Evolutionary conservation across 345 rosid species (phyloP).

Genomic region (Syzygium oleosum): DNA sequence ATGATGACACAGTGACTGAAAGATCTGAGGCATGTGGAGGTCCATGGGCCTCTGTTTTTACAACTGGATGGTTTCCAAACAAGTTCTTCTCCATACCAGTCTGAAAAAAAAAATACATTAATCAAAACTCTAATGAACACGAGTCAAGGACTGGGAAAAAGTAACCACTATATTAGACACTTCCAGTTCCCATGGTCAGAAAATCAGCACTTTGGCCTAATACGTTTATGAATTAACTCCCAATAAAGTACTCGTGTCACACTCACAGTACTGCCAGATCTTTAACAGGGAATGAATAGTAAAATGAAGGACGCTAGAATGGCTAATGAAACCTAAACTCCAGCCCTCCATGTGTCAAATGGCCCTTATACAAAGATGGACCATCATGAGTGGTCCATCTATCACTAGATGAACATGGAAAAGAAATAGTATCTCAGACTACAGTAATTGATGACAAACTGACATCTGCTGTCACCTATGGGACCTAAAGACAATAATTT

Average conservation of each 20-base stretch:
- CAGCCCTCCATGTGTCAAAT: neutral
- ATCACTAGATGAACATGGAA: neutral
- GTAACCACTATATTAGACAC: neutral
- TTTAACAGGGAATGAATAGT: neutral
- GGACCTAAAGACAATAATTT: neutral
- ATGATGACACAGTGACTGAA: slow-evolving; percentile 35
- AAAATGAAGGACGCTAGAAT: neutral
- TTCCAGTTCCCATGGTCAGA: neutral
- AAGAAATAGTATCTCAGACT: neutral
- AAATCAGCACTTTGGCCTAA: neutral
- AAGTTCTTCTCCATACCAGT: slow-evolving; percentile 72
- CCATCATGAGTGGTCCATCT: neutral
- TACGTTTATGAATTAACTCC: neutral
- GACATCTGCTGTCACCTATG: neutral
- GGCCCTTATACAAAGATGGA: neutral
- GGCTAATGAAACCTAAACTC: neutral
- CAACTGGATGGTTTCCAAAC: slow-evolving; percentile 73
- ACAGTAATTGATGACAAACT: neutral
- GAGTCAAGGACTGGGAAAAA: neutral
- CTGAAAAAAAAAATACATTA: neutral
- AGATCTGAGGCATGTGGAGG: slow-evolving; percentile 70
- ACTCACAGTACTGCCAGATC: neutral
- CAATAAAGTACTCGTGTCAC: neutral
- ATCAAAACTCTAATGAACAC: neutral
- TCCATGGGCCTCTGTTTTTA: slow-evolving; percentile 33